Base-by-base conservation (phyloP, 345 rosid genomes). In the Cardamine chenopodiifolia region DNA sequence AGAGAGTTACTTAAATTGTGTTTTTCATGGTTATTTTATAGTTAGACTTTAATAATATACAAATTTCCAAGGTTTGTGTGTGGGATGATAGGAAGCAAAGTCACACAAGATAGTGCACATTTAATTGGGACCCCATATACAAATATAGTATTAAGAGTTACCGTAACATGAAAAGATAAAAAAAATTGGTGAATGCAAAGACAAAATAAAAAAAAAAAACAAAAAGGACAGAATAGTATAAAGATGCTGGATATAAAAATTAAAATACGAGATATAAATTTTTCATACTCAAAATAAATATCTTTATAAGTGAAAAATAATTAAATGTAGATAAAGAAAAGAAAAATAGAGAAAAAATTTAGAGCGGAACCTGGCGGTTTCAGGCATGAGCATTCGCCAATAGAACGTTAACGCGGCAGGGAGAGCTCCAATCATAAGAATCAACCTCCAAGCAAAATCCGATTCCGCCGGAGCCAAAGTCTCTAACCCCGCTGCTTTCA, bases 381-480 rank as follows among this genome's bases (percentile, higher is more conserved):
- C 96, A 1, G 96, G 96, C 96, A 90, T 90, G 71, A 77, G 78
- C 93, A 90, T 88, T 18, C 96, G 85, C 91, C 91, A 90, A 32
- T 88, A 90, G 40, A 69, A 90, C 4, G 96, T 90, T 25, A 90
- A 67, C n/a, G 86, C 93, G 7, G 96, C 93, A 23, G 96, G 96
- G 57, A 90, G 61, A 14, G 93, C 88, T 42, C 93, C 93, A 6
- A 90, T 61, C 89, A 90, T 86, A 7, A 90, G 80, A 61, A 90
- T 88, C 72, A 90, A 64, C 78, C 96, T 80, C 96, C 96, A 88
- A 1, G 87, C 87, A 17, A 84, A 56, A 72, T 90, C 96, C 0
- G 93, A 85, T 32, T 40, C 86, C 14, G 59, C 44, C 19, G 88
- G 90, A 56, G 89, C 75, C 56, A 62, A 73, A 40, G 72, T 75